Base-by-base conservation (phyloP, 805 yeast genomes). In the Saccharomyces mikatae region DNA sequence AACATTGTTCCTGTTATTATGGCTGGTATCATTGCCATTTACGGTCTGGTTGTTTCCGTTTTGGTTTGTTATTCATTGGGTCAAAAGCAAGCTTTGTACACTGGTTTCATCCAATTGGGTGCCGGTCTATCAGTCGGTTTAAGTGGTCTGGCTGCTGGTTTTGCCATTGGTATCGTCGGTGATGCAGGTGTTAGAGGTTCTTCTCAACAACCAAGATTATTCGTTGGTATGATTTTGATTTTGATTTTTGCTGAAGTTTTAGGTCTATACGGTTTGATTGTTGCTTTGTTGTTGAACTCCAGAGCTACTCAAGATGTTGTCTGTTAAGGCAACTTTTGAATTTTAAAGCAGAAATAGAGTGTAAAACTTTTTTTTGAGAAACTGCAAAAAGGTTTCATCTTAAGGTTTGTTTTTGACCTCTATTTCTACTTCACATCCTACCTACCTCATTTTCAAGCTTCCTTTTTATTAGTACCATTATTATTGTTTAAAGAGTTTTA, bases 11-110 rank as follows among this genome's bases (percentile, higher is more conserved):
- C 99, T 61, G 97, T 94, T 65, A 84, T 92, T 77, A 92, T 92
- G 97, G 97, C 98, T 61, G 99, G 99, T 92, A 92, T 92, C 71
- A 90, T 92, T 77, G 97, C 98, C 77, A 91, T 92, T 77, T 92
- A 92, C 74, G 99, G 99, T 56, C 79, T 92, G 70, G 98, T 92
- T 60, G 97, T 92, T 57, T 87, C 97, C 27, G 99, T 92, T 60
- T 82, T 92, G 71, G 92, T 92, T 60, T 86, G 97, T 54, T 94
- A 88, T 67, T 84, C 92, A 52, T 81, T 92, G 68, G 83, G 83
- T 68, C 97, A 91, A 76, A 79, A 82, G 66, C 96, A 91, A 76
- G 95, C 98, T 55, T 79, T 92, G 62, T 92, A 88, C 80, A 89
- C 97, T 58, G 98, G 98, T 62, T 92, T 92, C 80, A 90, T 92